Percentiles rank a stretch among this genome's conserved stretches.
phyloP scores from a whole-genome alignment of 441 rosid genomes.

The Pelargonium exstipulatum region DNA sequence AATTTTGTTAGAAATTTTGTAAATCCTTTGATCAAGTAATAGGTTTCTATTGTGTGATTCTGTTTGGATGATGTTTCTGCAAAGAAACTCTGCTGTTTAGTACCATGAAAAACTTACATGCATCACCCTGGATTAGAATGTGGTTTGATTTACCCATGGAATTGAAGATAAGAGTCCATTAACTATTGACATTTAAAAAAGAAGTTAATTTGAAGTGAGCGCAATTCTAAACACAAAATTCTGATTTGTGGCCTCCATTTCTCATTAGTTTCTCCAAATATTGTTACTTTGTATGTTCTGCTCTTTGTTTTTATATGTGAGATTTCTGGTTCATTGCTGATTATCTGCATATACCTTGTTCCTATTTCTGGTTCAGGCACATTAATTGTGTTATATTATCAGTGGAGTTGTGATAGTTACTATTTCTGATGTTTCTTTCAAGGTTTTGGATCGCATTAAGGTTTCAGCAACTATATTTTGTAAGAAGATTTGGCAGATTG shows the following conservation, averaged over 20 bases:
- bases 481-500: conserved; percentile 52
- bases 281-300: background rate
- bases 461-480: conserved; percentile 59
- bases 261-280: background rate
- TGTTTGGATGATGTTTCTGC: background rate
- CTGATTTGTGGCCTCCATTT: background rate
- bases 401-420: background rate
- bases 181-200: background rate
- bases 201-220: background rate
- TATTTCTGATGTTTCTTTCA: conserved; percentile 26
- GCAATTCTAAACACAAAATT: background rate
- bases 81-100: background rate
- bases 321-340: background rate
- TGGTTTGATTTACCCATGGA: conserved; percentile 3
- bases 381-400: background rate
- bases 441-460: conserved; percentile 88
- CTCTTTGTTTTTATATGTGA: background rate
- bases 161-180: background rate
- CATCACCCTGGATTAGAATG: background rate
- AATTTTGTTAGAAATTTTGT: background rate
- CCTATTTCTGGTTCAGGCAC: background rate
- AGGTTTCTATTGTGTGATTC: background rate
- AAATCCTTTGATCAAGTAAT: background rate
- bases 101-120: background rate
- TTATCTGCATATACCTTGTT: background rate